phyloP scores from a whole-genome alignment of 2,329 filamentous ascomycete species.

The Lecanicillium sp. region DNA sequence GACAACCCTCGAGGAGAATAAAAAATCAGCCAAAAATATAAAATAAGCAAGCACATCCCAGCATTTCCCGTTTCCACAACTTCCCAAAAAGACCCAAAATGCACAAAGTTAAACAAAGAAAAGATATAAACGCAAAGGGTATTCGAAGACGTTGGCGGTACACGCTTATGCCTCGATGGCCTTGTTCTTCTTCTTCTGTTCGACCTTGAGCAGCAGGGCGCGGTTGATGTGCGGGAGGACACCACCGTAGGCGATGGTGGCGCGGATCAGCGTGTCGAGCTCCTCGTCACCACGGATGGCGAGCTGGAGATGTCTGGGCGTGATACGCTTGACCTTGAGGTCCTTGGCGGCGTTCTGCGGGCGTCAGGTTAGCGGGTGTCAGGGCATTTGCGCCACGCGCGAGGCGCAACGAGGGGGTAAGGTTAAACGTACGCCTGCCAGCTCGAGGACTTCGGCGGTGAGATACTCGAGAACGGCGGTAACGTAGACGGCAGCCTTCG shows the following conservation, averaged over 20 bases:
- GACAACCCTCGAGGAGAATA: not conserved
- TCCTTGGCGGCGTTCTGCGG: conserved; percentile 90
- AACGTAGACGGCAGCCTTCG: conserved; percentile 96
- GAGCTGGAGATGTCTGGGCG: conserved; percentile 92
- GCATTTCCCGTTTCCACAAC: conserved; percentile 12
- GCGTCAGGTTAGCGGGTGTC: conserved; percentile 18
- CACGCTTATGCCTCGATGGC: conserved; percentile 37
- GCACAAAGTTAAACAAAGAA: conserved; percentile 10
- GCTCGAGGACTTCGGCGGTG: conserved; percentile 94
- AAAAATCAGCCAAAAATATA: conserved; percentile 1
- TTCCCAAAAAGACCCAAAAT: conserved; percentile 5
- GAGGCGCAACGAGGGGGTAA: conserved; percentile 7
- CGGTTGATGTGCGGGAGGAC: conserved; percentile 98
- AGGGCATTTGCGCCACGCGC: conserved; percentile 12
- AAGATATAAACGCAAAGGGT: conserved; percentile 5
- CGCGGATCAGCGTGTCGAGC: conserved; percentile 92
- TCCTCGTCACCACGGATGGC: conserved; percentile 98
- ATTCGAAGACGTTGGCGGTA: not conserved
- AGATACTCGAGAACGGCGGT: conserved; percentile 97
- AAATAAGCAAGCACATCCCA: conserved; percentile 10
- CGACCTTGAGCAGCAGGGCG: conserved; percentile 88
- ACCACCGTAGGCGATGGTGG: conserved; percentile 97
- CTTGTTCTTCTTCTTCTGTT: conserved; percentile 89
- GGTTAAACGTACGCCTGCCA: conserved; percentile 68
- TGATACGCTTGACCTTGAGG: conserved; percentile 99